Base-by-base conservation (phyloP, 306 rosid genomes). In the Begonia masoniana region DNA sequence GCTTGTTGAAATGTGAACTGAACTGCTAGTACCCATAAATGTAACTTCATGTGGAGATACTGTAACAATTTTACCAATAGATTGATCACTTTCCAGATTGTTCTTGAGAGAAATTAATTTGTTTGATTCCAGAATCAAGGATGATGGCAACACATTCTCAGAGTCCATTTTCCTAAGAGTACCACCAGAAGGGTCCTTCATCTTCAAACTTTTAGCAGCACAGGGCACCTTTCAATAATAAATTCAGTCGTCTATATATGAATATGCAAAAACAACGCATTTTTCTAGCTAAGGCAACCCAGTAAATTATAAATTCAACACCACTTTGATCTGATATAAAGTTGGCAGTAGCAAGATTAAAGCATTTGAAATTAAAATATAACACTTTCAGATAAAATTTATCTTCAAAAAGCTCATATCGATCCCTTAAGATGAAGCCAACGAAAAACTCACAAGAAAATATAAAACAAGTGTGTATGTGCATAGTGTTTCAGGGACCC, bases 1-100 rank as follows among this genome's bases (percentile, higher is more conserved):
- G 56, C 65, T 60, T 9, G 62, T 50, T n/a, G 79, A 72, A 42
- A 50, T 45, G 43, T 5, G 15, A 45, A 45, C 49, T 45, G 15
- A 45, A 45, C n/a, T 45, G 15, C n/a, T 45, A 45, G 49, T 6
- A 45, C 49, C 49, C 49, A 45, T 11, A 10, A 45, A n/a, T 10
- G 15, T n/a, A 45, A 1, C 49, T 45, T n/a, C 15, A n/a, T n/a
- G 13, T n/a, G 49, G 49, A 45, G 49, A 45, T n/a, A 45, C n/a
- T 10, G 49, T 45, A 6, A 45, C 49, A 45, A 45, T 31, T 12
- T n/a, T 45, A 45, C 15, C 49, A 11, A n/a, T 45, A 45, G n/a
- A 10, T 45, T 45, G 49, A 45, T 45, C 49, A 45, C 4, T n/a
- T 45, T 45, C 15, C 1, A 10, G 49, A 45, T 10, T 3, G 49